Evolutionary conservation across 2,329 filamentous ascomycete species (phyloP).

Genomic region (Byssochlamys sp.): DNA sequence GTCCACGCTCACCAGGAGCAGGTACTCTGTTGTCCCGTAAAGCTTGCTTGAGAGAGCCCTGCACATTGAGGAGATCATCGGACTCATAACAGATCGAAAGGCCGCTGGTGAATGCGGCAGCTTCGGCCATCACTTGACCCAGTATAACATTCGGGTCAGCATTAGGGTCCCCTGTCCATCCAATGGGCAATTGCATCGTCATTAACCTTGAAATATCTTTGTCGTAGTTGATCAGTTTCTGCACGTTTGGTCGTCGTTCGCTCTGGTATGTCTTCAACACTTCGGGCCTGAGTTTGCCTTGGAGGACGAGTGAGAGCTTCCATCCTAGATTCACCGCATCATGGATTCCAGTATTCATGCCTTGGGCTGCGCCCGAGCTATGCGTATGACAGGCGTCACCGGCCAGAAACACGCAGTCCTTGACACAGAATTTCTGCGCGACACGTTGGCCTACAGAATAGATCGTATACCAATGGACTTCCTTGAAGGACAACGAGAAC

Average conservation of each 20-base stretch:
- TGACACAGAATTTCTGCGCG: conserved; percentile 28
- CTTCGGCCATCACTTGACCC: conserved; percentile 11
- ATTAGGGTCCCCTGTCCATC: conserved; percentile 20
- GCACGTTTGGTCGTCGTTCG: conserved; percentile 21
- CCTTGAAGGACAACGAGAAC: conserved; percentile 12
- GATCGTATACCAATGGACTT: conserved; percentile 30
- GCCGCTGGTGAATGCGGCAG: conserved; percentile 16
- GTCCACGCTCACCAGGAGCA: conserved; percentile 12
- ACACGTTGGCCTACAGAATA: conserved; percentile 30
- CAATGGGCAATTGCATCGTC: conserved; percentile 21
- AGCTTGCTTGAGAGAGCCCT: conserved; percentile 12
- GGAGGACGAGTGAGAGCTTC: conserved; percentile 40
- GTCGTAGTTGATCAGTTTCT: conserved; percentile 24
- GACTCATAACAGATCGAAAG: conserved; percentile 13
- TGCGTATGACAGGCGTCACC: conserved; percentile 43
- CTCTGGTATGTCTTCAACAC: conserved; percentile 20
- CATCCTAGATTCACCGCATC: conserved; percentile 46
- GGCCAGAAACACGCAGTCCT: conserved; percentile 38
- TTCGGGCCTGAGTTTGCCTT: conserved; percentile 9
- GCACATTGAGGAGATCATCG: conserved; percentile 10
- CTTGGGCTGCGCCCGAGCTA: conserved; percentile 43
- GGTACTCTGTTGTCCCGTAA: conserved; percentile 1
- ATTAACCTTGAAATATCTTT: conserved; percentile 3
- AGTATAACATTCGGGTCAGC: conserved; percentile 15
- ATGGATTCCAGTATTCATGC: conserved; percentile 45